A percentile compares a stretch with the other conserved stretches of the same genome.
phyloP scores from a whole-genome alignment of 2,329 filamentous ascomycete species.

The Plectosphaerella plurivora region DNA sequence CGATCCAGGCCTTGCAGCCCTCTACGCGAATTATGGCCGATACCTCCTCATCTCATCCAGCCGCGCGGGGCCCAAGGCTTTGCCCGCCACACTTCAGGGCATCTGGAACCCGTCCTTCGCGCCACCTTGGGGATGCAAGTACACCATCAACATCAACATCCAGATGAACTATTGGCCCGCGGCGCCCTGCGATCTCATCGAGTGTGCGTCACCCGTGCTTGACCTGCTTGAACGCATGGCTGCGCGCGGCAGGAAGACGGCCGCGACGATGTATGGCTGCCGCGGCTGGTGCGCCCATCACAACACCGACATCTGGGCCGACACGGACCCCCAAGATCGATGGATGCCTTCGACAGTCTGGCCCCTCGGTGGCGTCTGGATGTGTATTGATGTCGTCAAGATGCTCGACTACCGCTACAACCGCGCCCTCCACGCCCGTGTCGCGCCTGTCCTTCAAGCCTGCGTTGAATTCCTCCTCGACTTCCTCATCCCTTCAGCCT shows the following conservation, averaged over 20 bases:
- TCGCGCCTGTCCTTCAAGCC: constrained; percentile 21
- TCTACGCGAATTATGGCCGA: constrained; percentile 12
- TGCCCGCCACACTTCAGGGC: constrained; percentile 39
- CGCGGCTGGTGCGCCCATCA: constrained; percentile 28
- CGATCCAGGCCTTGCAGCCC: constrained; percentile 17
- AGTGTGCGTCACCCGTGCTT: constrained; percentile 7
- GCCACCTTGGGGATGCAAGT: constrained; percentile 36
- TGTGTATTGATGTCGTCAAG: constrained; percentile 33
- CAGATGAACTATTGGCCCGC: constrained; percentile 37
- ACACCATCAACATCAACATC: constrained; percentile 38
- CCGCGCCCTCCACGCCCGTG: constrained; percentile 15
- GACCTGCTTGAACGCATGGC: constrained; percentile 29
- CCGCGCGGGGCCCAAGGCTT: constrained; percentile 6
- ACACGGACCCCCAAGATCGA: constrained; percentile 26
- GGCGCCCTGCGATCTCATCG: constrained; percentile 7
- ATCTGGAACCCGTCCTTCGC: constrained; percentile 35
- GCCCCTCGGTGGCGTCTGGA: constrained; percentile 35
- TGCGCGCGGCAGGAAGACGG: constrained; percentile 23
- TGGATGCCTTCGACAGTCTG: constrained; percentile 28
- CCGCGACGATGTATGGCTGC: constrained; percentile 25
- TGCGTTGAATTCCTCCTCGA: constrained; percentile 24
- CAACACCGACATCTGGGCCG: constrained; percentile 31
- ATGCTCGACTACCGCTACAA: constrained; percentile 29
- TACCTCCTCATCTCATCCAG: constrained; percentile 14
- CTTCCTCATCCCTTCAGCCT: constrained; percentile 16